A percentile compares a stretch with the other conserved stretches of the same genome.
Evolutionary conservation across 1,139 yeast species (phyloP).

Genomic region (Torulaspora pretoriensis): DNA sequence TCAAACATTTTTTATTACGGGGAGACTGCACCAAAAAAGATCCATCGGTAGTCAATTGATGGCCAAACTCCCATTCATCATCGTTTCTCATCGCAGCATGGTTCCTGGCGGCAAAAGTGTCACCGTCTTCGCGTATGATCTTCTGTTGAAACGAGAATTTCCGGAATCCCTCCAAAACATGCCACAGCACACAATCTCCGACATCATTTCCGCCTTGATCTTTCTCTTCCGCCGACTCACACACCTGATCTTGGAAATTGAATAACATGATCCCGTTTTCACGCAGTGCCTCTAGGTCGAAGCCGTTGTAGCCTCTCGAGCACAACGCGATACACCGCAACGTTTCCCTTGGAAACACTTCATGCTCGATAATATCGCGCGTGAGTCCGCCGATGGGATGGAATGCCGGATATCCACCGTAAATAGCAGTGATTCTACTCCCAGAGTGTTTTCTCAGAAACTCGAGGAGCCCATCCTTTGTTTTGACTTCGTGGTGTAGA

Average conservation of each 20-base stretch:
- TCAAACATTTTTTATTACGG: slow-evolving; percentile 53
- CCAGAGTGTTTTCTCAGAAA: slow-evolving; percentile 20
- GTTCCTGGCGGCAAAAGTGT: slow-evolving; percentile 41
- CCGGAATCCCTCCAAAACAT: slow-evolving; percentile 62
- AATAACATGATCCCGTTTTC: slow-evolving; percentile 23
- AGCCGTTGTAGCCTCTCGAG: slow-evolving; percentile 31
- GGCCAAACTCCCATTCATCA: slow-evolving; percentile 42
- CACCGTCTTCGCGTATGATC: slow-evolving; percentile 37
- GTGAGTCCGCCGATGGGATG: slow-evolving; percentile 31
- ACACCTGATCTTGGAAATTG: slow-evolving; percentile 27
- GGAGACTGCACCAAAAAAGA: slow-evolving; percentile 46
- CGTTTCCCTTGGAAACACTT: slow-evolving; percentile 21
- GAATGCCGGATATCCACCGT: slow-evolving; percentile 34
- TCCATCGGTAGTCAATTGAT: slow-evolving; percentile 38
- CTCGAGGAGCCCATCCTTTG: slow-evolving; percentile 19
- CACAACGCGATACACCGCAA: slow-evolving; percentile 30
- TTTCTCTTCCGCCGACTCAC: neutral
- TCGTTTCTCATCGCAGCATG: slow-evolving; percentile 32
- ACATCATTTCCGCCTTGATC: slow-evolving; percentile 48
- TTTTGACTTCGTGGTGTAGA: slow-evolving; percentile 16
- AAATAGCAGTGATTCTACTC: slow-evolving; percentile 27
- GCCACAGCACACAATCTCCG: slow-evolving; percentile 74
- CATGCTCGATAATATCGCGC: slow-evolving; percentile 24
- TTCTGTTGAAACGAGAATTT: slow-evolving; percentile 42
- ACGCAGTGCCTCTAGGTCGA: slow-evolving; percentile 27